Conservation (phyloP, 2,329 filamentous ascomycete genomes). For the Cytospora chrysosperma region DNA sequence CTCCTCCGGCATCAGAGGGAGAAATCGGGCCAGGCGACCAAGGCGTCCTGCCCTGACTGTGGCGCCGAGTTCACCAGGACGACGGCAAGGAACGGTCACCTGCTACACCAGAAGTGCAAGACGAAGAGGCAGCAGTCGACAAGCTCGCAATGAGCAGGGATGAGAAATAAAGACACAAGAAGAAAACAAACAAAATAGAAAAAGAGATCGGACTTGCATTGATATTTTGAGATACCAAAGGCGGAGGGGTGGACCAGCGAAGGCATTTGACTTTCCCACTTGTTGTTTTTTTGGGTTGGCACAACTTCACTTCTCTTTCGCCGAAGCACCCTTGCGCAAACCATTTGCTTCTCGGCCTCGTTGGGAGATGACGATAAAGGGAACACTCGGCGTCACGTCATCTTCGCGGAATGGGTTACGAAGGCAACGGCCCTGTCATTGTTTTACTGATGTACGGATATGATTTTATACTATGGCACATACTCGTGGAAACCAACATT, state of each 20-base stretch:
- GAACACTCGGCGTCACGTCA: constrained; percentile 4
- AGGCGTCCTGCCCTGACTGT: constrained; percentile 86
- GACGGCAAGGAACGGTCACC: constrained; percentile 81
- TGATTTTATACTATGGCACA: constrained; percentile 6
- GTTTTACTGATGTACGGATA: not conserved
- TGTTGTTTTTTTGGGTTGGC: not conserved
- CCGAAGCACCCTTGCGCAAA: constrained; percentile 1
- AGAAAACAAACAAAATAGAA: not conserved
- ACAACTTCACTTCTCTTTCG: constrained; percentile 8
- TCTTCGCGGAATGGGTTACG: constrained; percentile 4
- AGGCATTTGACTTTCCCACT: constrained; percentile 14
- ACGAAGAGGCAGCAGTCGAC: constrained; percentile 50
- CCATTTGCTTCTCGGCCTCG: constrained; percentile 6
- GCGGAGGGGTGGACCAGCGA: constrained; percentile 1
- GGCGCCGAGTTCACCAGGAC: constrained; percentile 92
- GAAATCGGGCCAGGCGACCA: constrained; percentile 86
- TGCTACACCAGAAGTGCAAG: constrained; percentile 89
- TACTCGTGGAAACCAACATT: constrained; percentile 2
- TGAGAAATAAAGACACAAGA: not conserved
- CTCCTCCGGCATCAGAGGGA: constrained; percentile 88
- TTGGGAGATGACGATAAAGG: not conserved
- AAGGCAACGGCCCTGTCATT: constrained; percentile 2
- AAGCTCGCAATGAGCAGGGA: constrained; percentile 28
- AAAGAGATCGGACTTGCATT: constrained; percentile 12
- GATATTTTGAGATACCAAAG: constrained; percentile 21